These are phyloP conservation scores for Crithidia mellificae DNA, from an alignment of 208 protist species.

Conservation along the genomic window DNA sequence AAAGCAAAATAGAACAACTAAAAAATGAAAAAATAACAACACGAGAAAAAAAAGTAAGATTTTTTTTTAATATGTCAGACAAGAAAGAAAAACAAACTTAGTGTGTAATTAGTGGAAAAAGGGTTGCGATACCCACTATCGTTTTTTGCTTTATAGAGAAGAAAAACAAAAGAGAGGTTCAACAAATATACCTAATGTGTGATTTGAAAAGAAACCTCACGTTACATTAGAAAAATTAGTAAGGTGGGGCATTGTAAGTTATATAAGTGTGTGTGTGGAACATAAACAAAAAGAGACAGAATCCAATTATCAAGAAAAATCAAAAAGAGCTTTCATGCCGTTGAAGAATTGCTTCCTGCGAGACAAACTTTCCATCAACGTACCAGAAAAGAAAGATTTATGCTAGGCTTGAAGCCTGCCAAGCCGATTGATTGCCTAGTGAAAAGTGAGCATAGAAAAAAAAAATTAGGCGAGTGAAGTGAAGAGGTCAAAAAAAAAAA, in stretches of 20 bases:
- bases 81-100: neutral
- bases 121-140: neutral
- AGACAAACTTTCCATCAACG: too few relatives aligned
- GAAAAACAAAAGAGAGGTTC: constrained; percentile 11
- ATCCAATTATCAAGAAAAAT: neutral
- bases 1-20: neutral
- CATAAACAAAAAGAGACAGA: neutral
- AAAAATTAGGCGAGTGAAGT: too few relatives aligned
- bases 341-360: too few relatives aligned
- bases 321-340: constrained; percentile 4
- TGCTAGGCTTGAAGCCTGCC: too few relatives aligned
- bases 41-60: constrained; percentile 11
- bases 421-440: too few relatives aligned
- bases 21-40: constrained; percentile 1
- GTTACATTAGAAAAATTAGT: neutral
- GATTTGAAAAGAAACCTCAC: constrained; percentile 5
- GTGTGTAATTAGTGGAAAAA: neutral
- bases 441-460: too few relatives aligned
- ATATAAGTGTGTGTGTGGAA: constrained; percentile 21
- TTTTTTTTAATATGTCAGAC: neutral
- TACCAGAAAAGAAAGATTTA: too few relatives aligned
- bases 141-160: neutral
- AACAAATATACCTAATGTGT: neutral
- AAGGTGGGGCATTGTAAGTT: constrained; percentile 13
- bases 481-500: neutral